These are phyloP conservation scores for Mucuna pruriens DNA, from an alignment of 306 rosid species.

Conservation along the genomic window DNA sequence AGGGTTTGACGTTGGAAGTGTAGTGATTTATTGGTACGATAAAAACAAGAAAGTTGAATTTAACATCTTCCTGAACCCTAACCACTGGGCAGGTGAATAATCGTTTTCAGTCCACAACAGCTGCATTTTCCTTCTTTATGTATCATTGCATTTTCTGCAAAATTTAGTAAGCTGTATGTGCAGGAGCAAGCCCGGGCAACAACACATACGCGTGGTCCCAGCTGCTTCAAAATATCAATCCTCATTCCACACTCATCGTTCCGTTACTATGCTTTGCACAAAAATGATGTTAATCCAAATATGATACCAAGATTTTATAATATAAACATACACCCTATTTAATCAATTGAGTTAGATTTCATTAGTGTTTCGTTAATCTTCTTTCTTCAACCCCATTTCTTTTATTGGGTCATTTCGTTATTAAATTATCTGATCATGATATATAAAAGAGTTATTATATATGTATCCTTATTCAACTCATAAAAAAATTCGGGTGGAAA, in stretches of 20 bases:
- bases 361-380: no score
- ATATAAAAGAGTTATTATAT: no score
- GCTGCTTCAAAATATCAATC: conserved; percentile 13
- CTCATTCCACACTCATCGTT: conserved; percentile 1
- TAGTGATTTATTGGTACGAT: neutral
- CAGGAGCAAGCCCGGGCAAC: neutral
- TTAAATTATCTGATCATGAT: neutral
- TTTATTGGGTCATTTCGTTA: neutral
- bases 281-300: neutral
- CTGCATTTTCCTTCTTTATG: neutral
- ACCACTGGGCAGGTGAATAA: conserved; percentile 28
- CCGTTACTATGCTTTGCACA: neutral
- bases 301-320: no score
- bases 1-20: neutral
- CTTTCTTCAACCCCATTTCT: neutral
- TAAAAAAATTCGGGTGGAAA: neutral
- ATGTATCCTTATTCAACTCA: no score
- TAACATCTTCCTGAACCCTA: conserved; percentile 24
- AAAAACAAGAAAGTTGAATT: conserved; percentile 11
- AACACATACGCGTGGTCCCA: conserved; percentile 20
- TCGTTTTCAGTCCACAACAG: conserved; percentile 23
- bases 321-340: no score
- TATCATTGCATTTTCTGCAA: neutral
- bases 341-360: no score
- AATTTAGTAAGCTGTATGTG: neutral